Evolutionary conservation across 192 early-diverging fungal genomes (phyloP), one percentile per base, ranked within the genome.

Genomic region (Coemansia sp.): DNA sequence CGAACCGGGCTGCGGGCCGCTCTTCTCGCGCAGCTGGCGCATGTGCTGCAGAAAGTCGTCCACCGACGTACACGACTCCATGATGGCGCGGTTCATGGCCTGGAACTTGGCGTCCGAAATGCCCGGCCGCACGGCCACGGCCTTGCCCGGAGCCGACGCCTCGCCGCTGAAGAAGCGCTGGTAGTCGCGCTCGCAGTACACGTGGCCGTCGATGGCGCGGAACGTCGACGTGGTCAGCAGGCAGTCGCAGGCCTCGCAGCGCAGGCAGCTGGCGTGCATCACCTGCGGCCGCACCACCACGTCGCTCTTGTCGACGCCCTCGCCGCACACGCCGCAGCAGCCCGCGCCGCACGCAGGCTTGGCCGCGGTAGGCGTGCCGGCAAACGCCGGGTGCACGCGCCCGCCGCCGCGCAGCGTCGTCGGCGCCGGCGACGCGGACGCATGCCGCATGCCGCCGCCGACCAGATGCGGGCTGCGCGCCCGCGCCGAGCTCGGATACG

Each of bases 51-150:
- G 42, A 49, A 78, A 78, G 55, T 78, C 75, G 25, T 78, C 75
- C 28, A 78, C 75, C 6, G 75, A 78, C 1, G 75, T 78, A 40
- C 71, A 78, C 22, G 75, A 78, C 63, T 70, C 75, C 75, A 71
- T 70, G 68, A 78, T 71, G 11, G 69, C 67, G 6, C 56, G 54
- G 62, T 76, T 76, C 74, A 76, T 76, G 4, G 26, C 53, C 40
- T 43, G 53, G 53, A 68, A 69, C 58, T 59, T 50, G 46, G 61
- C 64, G 43, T 68, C 66, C 23, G 72, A 64, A n/a, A 75, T 52
- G 17, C 53, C 62, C 1, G 73, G 62, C 7, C 58, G 66, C 42
- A 60, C 40, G 0, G 62, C 49, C 23, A 69, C 56, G 4, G 32
- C 65, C 66, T 58, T 60, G 31, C 27, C 4, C 32, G 47, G 25